Percentiles rank a stretch among this genome's conserved stretches.
These are phyloP conservation scores for Aureobasidium leucospermi DNA, from an alignment of 2,329 filamentous ascomycete species.

Conservation along the genomic window DNA sequence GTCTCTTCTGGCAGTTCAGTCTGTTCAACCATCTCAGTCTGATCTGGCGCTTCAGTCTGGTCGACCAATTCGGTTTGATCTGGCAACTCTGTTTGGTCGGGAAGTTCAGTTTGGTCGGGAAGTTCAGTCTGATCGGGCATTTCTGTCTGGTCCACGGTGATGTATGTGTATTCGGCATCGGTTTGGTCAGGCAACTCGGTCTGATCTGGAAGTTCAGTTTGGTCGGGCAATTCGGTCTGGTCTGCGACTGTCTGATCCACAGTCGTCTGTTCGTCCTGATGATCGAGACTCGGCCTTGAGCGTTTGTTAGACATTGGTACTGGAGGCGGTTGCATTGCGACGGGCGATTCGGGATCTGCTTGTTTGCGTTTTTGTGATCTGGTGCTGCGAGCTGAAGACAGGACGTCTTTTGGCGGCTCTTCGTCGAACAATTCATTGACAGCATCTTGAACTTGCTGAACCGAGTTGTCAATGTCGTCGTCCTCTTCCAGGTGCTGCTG, in stretches of 20 bases:
- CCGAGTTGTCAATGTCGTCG: constrained; percentile 10
- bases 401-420: background rate
- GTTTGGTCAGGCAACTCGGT: constrained; percentile 16
- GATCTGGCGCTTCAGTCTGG: constrained; percentile 8
- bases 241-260: background rate
- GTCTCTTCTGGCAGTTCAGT: constrained; percentile 4
- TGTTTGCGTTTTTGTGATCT: constrained; percentile 13
- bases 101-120: background rate
- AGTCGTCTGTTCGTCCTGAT: background rate
- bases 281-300: background rate
- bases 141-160: constrained; percentile 13
- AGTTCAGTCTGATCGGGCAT: constrained; percentile 10
- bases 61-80: constrained; percentile 14
- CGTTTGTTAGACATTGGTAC: background rate
- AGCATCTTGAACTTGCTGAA: constrained; percentile 13
- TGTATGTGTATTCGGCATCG: constrained; percentile 14
- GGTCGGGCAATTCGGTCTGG: constrained; percentile 9
- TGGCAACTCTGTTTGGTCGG: constrained; percentile 12
- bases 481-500: background rate
- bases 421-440: constrained; percentile 6
- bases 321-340: background rate
- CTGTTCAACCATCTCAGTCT: background rate
- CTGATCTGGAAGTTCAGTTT: constrained; percentile 4
- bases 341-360: background rate
- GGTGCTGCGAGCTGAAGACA: constrained; percentile 5